Base-by-base conservation (phyloP, 1,284 basidiomycete species). In the Agaricales sp. region DNA sequence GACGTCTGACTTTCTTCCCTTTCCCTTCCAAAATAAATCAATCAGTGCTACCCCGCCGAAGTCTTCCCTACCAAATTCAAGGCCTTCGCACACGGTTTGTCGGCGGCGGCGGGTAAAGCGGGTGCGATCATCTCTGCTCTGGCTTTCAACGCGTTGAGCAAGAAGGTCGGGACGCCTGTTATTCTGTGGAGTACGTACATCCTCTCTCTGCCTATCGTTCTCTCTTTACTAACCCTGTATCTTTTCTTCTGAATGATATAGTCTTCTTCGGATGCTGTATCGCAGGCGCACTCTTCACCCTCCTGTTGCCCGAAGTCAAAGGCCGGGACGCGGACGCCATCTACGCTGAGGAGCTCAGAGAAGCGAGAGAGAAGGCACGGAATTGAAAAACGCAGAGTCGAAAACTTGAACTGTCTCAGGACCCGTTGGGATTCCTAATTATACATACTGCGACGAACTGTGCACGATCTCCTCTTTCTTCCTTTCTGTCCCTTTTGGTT, bases 51-150 rank as follows among this genome's bases (percentile, higher is more conserved):
- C 60, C 87, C 88, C n/a, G 84, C 82, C 4, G 87, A 91, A 68
- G 78, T 84, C n/a, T 93, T 92, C 78, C 90, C 91, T 1, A 92
- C 91, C 1, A 74, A 85, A 25, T 90, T 83, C 69, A 74, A 82
- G 48, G 85, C 84, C 3, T 82, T 80, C 49, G 87, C 85, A 3
- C 89, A 92, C 64, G 89, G 90, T 51, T 75, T 89, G 50, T 84
- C 80, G 1, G 89, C 89, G 18, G 88, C 87, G 0, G 73, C 71
- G 12, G 87, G 87, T 30, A 92, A 92, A 65, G 70, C 73, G 2
- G 89, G 89, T 39, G 89, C 89, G 3, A 91, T 92, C 67, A 72
- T 92, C 53, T 84, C 86, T 30, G 82, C 87, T 45, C 77, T 91
- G 54, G 87, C 74, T 6, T 91, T 92, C 70, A 87, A 87, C 59